Conservation (phyloP, 257 asterid genomes). For the Solanum tarapatanum region DNA sequence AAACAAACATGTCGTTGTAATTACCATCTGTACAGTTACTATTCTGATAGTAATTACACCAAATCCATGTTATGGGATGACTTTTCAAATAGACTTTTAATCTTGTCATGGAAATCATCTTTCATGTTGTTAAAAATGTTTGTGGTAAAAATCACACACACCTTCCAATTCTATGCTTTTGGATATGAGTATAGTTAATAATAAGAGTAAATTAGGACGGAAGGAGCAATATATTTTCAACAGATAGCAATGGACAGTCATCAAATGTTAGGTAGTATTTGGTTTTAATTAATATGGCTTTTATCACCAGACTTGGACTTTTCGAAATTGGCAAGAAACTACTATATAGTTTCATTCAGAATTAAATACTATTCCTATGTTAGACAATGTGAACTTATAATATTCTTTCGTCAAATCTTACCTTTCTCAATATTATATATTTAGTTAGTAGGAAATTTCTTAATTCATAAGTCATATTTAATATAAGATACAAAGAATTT, state of each 20-base stretch:
- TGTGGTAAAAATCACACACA: background rate
- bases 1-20: too few relatives aligned
- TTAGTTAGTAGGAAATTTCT: background rate
- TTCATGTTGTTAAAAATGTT: background rate
- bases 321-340: conserved; percentile 2
- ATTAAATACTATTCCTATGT: too few relatives aligned
- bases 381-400: background rate
- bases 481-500: background rate
- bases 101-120: background rate
- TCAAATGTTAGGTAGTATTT: background rate
- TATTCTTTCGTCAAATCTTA: background rate
- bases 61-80: background rate
- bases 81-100: background rate
- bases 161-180: background rate
- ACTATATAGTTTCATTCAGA: too few relatives aligned
- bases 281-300: background rate
- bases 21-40: background rate
- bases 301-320: background rate
- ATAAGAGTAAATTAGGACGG: background rate
- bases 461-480: too few relatives aligned
- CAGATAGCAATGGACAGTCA: background rate
- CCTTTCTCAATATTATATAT: background rate
- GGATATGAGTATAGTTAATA: too few relatives aligned
- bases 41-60: background rate
- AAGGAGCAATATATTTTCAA: background rate